Base-by-base conservation (phyloP, 192 early-diverging fungal genomes). In the Entrophospora sp. region DNA sequence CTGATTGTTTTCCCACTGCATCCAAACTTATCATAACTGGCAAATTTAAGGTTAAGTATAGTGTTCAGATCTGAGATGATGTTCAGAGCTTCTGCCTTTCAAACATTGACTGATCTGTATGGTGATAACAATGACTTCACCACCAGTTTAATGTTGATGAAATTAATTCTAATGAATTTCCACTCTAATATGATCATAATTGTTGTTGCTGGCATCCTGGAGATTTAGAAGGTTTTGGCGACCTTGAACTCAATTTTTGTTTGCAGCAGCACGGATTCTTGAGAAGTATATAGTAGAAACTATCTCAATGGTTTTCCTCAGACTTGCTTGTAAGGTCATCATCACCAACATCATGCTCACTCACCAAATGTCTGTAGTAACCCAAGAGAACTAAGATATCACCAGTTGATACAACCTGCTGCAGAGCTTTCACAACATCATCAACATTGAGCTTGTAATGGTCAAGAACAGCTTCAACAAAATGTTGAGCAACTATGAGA, bases 151-250 rank as follows among this genome's bases (percentile, higher is more conserved):
- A 72, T 64, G 16, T 64, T 43, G 25, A 75, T 51, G 51, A 61
- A 62, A 64, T 69, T 48, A 59, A 69, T 72, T 68, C 36, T 63
- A 40, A 72, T 52, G 34, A 42, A 57, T 51, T 63, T 69, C 69
- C 62, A 71, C 61, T 71, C 70, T 31, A 67, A 66, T 61, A 72
- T 68, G 36, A 71, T 66, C 46, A 67, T 61, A 38, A 28, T 49
- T 22, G 59, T 69, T 61, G 27, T 44, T 52, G 49, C 42, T 37
- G 64, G 69, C 51, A 69, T 38, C 2, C 61, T 61, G 30, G 69
- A 58, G 40, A 75, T 24, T 67, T 69, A 69, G 67, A 61, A 57
- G 28, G 66, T 66, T 67, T 45, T 61, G 49, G 61, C 69, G 43
- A 71, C 34, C n/a, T 63, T 69, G 25, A 69, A 66, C 34, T 75